Base-by-base conservation (phyloP, 441 rosid species). In the Jatropha podagrica region DNA sequence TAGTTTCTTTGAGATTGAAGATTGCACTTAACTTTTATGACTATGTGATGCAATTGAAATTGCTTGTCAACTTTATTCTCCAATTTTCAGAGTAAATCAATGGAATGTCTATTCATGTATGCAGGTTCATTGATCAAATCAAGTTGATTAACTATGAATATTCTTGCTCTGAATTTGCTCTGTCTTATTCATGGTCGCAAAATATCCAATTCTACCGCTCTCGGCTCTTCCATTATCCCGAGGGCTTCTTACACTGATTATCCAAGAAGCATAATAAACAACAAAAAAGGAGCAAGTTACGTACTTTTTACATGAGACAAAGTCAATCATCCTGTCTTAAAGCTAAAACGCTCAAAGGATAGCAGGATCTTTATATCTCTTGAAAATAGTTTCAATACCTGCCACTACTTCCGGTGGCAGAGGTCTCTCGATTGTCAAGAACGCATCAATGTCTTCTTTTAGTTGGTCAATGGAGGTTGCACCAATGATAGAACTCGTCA, bases 401-500 rank as follows among this genome's bases (percentile, higher is more conserved):
- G 84, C 88, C 89, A 82, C 86, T 14, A 91, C 82, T 85, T 91
- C 90, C 0, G 81, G 76, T 10, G 95, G 85, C 71, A 92, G 82
- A 1, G 94, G 99, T 74, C 97, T 82, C 74, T 85, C 87, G 1
- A 91, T 86, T 41, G 84, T 79, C 69, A 90, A 63, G 82, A 90
- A 89, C 72, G 95, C 93, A 81, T 91, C 93, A 6, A 91, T 84
- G 71, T 95, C 92, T 85, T 95, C 99, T 77, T 90, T 90, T 9
- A 95, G 84, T 71, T 95, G 99, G 26, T 84, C 86, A 0, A 93
- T 73, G 0, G 96, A 93, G 73, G 99, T 95, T 58, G 97, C 86
- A 4, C 99, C 99, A 0, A 93, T 83, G 71, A 95, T 93, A 4
- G 97, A 86, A 81, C 99, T 93, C 2, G 95, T 86, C 90, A 93